Evolutionary conservation across 805 yeast species (phyloP), one percentile per base, ranked within the genome.

Genomic region (Schwanniomyces pseudopolymorphus): DNA sequence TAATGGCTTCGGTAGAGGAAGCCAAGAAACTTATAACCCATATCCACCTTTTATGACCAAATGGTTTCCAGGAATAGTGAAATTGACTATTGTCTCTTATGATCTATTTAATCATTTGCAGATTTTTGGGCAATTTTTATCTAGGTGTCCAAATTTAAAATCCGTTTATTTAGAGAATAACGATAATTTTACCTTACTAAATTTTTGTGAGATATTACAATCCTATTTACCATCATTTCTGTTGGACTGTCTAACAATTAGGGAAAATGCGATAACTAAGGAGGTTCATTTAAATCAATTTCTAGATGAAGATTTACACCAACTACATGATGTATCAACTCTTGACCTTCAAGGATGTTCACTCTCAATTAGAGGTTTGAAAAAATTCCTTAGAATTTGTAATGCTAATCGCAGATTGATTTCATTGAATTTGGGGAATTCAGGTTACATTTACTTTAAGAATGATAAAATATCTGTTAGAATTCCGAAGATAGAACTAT

Each of bases 311-410:
- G 68, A 64, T 38, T 53, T 70, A 11, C 50, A 46, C 1, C 65
- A 62, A 40, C 46, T 71, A 7, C 40, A 50, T 16, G 36, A 43
- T 4, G 48, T 72, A n/a, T 21, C 44, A 3, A 49, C 51, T 4
- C 58, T 72, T n/a, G 78, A 63, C 39, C 67, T 77, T 40, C 73
- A 71, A 39, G 64, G 63, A 36, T 66, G 71, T 42, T 72, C 73
- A 36, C 63, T 74, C 33, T 69, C 75, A 21, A 70, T 53, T 42
- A 71, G 67, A 33, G 73, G 70, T 38, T 64, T 74, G 44, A 60
- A 71, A 39, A 68, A 66, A 51, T 62, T 75, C 4, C 68, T 74
- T 33, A 63, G 60, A 5, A 66, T 59, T 33, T 65, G 66, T 37
- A 44, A 52, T 57, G 59, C 19, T 61, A 61, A 11, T 63, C 62